Conservation (phyloP, 331 rosid genomes). For the Malus hybrid region DNA sequence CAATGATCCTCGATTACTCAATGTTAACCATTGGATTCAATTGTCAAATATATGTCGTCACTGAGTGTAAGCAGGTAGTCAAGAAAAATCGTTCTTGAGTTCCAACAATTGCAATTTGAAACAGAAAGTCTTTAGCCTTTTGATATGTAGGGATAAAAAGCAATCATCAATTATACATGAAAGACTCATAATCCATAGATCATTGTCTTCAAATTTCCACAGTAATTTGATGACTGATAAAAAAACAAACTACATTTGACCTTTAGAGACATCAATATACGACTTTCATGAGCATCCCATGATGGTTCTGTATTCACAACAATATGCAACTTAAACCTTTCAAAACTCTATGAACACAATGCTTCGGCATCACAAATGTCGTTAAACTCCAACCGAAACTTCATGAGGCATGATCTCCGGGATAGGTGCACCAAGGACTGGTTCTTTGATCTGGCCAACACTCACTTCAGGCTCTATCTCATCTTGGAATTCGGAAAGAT, state of each 20-base stretch:
- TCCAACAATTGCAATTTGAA: not conserved
- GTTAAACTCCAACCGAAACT: slow-evolving; percentile 62
- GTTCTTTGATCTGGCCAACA: slow-evolving; percentile 19
- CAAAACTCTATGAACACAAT: slow-evolving; percentile 26
- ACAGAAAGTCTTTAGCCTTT: not conserved
- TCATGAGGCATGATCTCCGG: slow-evolving; percentile 51
- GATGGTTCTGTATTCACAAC: not conserved
- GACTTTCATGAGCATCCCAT: not conserved
- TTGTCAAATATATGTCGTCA: too few species aligned
- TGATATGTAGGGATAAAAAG: not conserved
- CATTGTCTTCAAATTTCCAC: not conserved
- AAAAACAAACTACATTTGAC: not conserved
- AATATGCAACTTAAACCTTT: slow-evolving; percentile 18
- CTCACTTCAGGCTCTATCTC: slow-evolving; percentile 21
- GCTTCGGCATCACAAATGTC: not conserved
- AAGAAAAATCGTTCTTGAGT: not conserved
- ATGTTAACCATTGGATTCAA: too few species aligned
- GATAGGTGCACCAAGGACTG: slow-evolving; percentile 19
- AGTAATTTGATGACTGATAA: too few species aligned
- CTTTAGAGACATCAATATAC: not conserved
- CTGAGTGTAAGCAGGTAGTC: too few species aligned
- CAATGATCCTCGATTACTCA: too few species aligned
- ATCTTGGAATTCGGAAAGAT: slow-evolving; percentile 25
- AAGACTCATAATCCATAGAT: not conserved
- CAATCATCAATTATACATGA: not conserved